Evolutionary conservation across 768 basidiomycete genomes (phyloP), one percentile per base, ranked within the genome.

Genomic region (Tulasnella sp.): DNA sequence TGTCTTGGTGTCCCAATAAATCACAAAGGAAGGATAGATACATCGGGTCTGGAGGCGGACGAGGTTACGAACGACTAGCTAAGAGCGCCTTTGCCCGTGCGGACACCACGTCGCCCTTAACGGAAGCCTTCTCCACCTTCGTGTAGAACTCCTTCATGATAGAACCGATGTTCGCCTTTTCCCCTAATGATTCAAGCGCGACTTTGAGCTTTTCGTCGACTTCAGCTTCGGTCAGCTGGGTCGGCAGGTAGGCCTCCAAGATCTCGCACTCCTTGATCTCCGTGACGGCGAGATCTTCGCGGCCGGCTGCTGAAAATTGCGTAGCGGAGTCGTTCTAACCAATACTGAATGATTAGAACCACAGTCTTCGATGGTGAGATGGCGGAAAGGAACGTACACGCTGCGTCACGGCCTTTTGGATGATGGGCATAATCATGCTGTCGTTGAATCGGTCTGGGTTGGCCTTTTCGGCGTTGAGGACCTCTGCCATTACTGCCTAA

Each of bases 391-490:
- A 37, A 48, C 79, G 72, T 69, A 80, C 79, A 13, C 79, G 69
- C 29, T 72, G 69, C 15, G 79, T n/a, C 1, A 79, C 72, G 10
- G 70, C 61, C 69, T 80, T 80, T 26, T 67, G 69, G 15, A 80
- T 72, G 46, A 80, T 39, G 29, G 48, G 26, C 23, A 72, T n/a
- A n/a, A 79, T 73, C 23, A 44, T 51, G 35, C 79, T 61, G 44
- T 79, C 78, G 16, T 72, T 69, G 46, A 79, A 32, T 46, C 29
- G 29, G 42, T 57, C 40, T 35, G 78, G 48, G 26, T 72, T 79
- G 18, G 71, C 79, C 51, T 80, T 80, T 26, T 80, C 79, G 32
- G 70, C 79, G 44, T 80, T 80, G n/a, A 57, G 46, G 16, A 79
- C 46, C 29, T 80, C 79, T 6, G 79, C 79, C 35, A 80, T 48